These are phyloP conservation scores for Kalmusia sp. DNA, from an alignment of 2,329 filamentous ascomycete genomes.

Conservation along the genomic window DNA sequence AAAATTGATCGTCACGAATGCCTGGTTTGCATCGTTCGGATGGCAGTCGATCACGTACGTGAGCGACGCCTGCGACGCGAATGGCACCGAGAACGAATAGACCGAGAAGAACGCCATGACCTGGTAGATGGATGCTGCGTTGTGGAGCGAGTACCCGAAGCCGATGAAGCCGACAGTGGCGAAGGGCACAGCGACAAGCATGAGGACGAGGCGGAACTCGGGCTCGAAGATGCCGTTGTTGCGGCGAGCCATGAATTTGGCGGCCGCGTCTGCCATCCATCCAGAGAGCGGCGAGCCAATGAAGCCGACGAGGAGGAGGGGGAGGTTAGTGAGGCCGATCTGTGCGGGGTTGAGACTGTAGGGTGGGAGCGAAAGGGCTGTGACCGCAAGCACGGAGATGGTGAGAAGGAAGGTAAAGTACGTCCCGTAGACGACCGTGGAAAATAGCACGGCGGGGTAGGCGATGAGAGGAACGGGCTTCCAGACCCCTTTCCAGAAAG, in stretches of 20 bases:
- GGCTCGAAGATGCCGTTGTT: constrained; percentile 90
- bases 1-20: constrained; percentile 53
- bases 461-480: constrained; percentile 79
- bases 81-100: constrained; percentile 47
- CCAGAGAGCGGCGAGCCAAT: constrained; percentile 78
- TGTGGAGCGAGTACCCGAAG: constrained; percentile 47
- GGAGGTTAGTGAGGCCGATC: constrained; percentile 78
- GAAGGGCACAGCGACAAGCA: constrained; percentile 40
- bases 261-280: constrained; percentile 74
- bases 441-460: constrained; percentile 87
- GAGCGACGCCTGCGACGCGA: constrained; percentile 47
- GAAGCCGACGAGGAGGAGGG: constrained; percentile 82
- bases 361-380: constrained; percentile 81
- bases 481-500: constrained; percentile 41
- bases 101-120: constrained; percentile 47
- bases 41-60: constrained; percentile 54
- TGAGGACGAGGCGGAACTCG: constrained; percentile 71
- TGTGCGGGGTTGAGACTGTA: constrained; percentile 82
- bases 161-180: constrained; percentile 50
- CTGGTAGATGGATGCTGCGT: constrained; percentile 31
- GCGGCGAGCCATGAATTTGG: constrained; percentile 71
- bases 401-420: constrained; percentile 96
- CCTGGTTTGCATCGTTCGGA: constrained; percentile 48
- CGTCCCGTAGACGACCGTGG: constrained; percentile 79
- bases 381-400: constrained; percentile 84